Evolutionary conservation across 2,329 filamentous ascomycete species (phyloP), one percentile per base, ranked within the genome.

Genomic region (Penicillium expansum): DNA sequence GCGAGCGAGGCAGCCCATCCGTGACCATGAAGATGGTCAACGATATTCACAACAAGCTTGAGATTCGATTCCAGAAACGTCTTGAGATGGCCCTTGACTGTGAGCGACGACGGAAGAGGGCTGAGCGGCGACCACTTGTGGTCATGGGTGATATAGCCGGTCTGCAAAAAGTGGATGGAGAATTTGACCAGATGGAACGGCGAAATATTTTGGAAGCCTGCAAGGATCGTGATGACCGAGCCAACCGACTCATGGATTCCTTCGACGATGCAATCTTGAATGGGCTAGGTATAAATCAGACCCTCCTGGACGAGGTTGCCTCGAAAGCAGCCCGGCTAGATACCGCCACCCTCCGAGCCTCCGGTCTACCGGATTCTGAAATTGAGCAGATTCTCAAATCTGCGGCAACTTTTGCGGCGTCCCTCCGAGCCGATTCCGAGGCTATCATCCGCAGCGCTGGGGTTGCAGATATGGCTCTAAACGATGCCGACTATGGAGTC

Each of bases 101-200:
- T 39, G 82, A 84, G 63, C 77, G 76, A 44, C 74, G 81, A 16
- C 79, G 82, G 50, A 84, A 83, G 69, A 80, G 77, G 62, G 80
- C 82, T 0, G 80, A 84, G 60, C 73, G 80, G 48, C 77, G 78
- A 56, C 81, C 78, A 22, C 75, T 79, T 32, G 80, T 82, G 24
- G 78, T 80, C 50, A 74, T 78, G 44, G 81, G 81, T 22, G 79
- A 84, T 61, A 79, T 80, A 20, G 67, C 71, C 5, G 77, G 77
- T 42, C 74, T 84, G 61, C 83, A 80, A 64, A 71, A 72, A 29
- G 67, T 84, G 10, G 76, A 79, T 42, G 72, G 71, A 18, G 77
- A 80, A 29, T 79, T 79, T 53, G 80, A 82, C 45, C 72, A 72
- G 14, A 80, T 81, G 58, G 82, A 84, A 63, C 80, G 77, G 56